These are phyloP conservation scores for Knoxdaviesia capensis DNA, from an alignment of 2,329 filamentous ascomycete genomes.

Conservation along the genomic window DNA sequence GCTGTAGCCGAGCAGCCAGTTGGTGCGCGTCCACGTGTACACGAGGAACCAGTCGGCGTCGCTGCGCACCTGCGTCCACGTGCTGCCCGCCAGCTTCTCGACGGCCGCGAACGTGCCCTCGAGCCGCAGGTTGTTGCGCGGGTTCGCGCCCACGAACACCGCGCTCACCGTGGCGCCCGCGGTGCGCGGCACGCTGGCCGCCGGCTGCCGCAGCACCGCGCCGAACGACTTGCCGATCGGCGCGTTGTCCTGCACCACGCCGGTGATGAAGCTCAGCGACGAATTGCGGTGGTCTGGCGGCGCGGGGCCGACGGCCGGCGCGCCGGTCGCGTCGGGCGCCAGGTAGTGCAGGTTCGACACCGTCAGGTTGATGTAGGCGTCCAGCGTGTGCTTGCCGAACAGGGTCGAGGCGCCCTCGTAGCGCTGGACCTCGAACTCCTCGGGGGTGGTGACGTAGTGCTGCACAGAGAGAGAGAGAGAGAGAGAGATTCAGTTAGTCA, in stretches of 20 bases:
- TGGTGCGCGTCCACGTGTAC: slow-evolving; percentile 60
- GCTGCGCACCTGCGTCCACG: slow-evolving; percentile 48
- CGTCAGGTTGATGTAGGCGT: slow-evolving; percentile 69
- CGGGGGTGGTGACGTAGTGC: slow-evolving; percentile 13
- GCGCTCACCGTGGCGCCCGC: slow-evolving; percentile 40
- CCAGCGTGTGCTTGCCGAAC: slow-evolving; percentile 67
- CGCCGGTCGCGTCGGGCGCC: slow-evolving; percentile 18
- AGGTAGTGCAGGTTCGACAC: slow-evolving; percentile 50
- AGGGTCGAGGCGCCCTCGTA: slow-evolving; percentile 85
- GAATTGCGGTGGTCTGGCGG: slow-evolving; percentile 63
- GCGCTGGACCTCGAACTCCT: slow-evolving; percentile 40
- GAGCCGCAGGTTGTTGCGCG: slow-evolving; percentile 63
- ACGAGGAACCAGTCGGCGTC: slow-evolving; percentile 71
- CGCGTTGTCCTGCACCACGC: slow-evolving; percentile 52
- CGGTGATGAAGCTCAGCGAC: slow-evolving; percentile 59
- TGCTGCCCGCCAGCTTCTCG: slow-evolving; percentile 22
- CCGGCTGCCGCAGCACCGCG: slow-evolving; percentile 34
- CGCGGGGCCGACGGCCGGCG: slow-evolving; percentile 25
- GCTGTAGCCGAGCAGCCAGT: slow-evolving; percentile 50
- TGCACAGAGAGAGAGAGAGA: neutral
- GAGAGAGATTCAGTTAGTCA: neutral
- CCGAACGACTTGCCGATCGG: slow-evolving; percentile 51
- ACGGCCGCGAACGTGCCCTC: slow-evolving; percentile 62
- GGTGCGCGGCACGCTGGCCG: slow-evolving; percentile 20
- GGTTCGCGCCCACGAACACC: slow-evolving; percentile 70